These are phyloP conservation scores for Penicillium vulpinum DNA, from an alignment of 2,329 filamentous ascomycete genomes.

Conservation along the genomic window DNA sequence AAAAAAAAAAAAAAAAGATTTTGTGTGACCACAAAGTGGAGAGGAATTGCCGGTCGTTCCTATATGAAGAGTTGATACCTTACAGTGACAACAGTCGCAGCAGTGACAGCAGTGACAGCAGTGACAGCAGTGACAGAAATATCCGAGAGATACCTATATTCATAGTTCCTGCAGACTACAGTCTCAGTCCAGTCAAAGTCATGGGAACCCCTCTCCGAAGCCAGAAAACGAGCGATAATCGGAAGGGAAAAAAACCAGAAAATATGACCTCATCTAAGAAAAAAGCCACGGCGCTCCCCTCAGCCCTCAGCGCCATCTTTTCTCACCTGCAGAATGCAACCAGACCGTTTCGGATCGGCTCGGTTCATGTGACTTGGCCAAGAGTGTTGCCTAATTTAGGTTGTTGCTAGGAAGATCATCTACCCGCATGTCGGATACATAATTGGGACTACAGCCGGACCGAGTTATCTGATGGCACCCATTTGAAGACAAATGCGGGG, in stretches of 20 bases:
- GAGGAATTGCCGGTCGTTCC: not conserved
- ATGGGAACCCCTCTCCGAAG: not conserved
- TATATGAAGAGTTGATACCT: conserved; percentile 3
- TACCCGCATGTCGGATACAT: not conserved
- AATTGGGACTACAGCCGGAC: not conserved
- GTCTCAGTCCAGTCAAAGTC: conserved; percentile 3
- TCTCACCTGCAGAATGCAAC: conserved; percentile 13
- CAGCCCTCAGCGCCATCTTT: not conserved
- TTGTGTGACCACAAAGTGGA: conserved; percentile 5
- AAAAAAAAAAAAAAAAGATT: not conserved
- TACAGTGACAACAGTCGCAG: no score
- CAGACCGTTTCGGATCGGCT: conserved; percentile 18
- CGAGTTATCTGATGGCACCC: conserved; percentile 4
- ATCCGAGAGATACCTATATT: not conserved
- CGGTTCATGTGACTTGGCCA: conserved; percentile 15
- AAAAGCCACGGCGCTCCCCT: not conserved
- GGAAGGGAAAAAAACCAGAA: not conserved
- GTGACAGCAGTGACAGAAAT: not conserved
- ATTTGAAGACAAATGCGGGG: not conserved
- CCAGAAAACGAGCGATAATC: not conserved
- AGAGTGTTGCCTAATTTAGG: conserved; percentile 2
- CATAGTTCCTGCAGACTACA: not conserved
- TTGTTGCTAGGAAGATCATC: conserved; percentile 1
- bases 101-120: not conserved
- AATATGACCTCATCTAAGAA: conserved; percentile 13